phyloP scores from a whole-genome alignment of 352 stramenopile species.

The Phytophthora fragariae region DNA sequence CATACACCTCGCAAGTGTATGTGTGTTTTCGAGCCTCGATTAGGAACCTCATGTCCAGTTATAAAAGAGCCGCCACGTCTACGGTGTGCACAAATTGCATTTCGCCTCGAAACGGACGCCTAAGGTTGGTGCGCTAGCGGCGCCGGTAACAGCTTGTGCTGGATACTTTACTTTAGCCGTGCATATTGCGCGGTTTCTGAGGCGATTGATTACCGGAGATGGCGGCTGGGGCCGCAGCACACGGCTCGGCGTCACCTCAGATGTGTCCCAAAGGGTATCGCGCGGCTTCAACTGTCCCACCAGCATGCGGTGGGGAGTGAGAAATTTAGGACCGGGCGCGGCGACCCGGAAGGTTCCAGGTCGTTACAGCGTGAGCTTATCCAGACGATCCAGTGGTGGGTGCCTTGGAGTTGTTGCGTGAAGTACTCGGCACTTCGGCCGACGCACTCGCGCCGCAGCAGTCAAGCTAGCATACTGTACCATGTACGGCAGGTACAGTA shows the following conservation, averaged over 20 bases:
- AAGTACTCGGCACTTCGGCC: background rate
- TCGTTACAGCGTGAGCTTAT: constrained; percentile 26
- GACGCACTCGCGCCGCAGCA: background rate
- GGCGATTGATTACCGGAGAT: background rate
- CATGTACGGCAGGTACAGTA: too few relatives aligned
- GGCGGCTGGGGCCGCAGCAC: background rate
- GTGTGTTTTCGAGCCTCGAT: constrained; percentile 18
- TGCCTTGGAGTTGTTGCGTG: constrained; percentile 21
- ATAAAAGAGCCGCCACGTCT: constrained; percentile 12
- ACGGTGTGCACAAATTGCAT: constrained; percentile 22
- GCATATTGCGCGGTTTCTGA: background rate
- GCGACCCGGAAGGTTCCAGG: constrained; percentile 25
- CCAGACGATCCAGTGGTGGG: constrained; percentile 15
- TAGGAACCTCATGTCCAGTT: constrained; percentile 23
- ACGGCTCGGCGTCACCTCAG: background rate
- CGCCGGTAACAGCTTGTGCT: constrained; percentile 11
- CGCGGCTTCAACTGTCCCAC: constrained; percentile 27
- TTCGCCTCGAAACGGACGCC: constrained; percentile 32
- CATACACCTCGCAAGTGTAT: constrained; percentile 41
- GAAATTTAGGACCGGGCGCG: constrained; percentile 21
- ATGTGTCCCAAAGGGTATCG: background rate
- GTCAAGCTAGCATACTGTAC: background rate
- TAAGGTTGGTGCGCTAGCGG: constrained; percentile 14
- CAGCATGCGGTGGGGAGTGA: constrained; percentile 23
- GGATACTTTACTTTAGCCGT: background rate